phyloP scores from a whole-genome alignment of 768 basidiomycete species.

The Gyrodon lividus region DNA sequence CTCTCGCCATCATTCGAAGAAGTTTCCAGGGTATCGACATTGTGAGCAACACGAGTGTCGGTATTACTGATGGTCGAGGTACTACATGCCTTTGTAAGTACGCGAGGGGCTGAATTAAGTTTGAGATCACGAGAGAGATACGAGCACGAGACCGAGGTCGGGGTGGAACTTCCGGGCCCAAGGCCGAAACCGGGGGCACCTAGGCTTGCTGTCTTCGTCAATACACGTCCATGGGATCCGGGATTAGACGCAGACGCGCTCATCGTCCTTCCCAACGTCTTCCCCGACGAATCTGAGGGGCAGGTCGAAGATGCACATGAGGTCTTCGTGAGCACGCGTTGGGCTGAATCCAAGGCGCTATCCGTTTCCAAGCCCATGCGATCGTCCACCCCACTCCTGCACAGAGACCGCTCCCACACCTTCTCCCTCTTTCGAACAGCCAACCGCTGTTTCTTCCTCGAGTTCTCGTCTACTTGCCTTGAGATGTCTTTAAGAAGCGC shows the following conservation, averaged over 20 bases:
- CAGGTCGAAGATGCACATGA: constrained; percentile 15
- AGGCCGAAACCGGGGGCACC: neutral
- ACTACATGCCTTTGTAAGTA: neutral
- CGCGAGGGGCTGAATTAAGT: constrained; percentile 1
- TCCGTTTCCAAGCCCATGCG: neutral
- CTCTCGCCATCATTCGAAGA: neutral
- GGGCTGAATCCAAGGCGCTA: neutral
- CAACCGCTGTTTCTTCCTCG: constrained; percentile 24
- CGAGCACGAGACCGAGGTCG: constrained; percentile 10
- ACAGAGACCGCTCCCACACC: constrained; percentile 3
- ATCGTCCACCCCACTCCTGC: neutral
- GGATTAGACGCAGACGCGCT: neutral
- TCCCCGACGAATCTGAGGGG: neutral
- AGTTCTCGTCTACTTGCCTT: constrained; percentile 24
- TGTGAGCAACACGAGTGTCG: neutral
- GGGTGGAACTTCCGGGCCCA: constrained; percentile 13
- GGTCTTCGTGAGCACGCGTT: constrained; percentile 15
- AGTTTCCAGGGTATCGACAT: neutral
- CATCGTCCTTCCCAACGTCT: neutral
- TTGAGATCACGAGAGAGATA: constrained; percentile 12
- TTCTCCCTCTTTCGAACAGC: constrained; percentile 13
- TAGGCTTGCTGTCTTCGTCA: constrained; percentile 9
- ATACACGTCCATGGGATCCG: constrained; percentile 1
- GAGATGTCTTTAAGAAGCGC: constrained; percentile 25
- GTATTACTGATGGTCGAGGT: neutral